Percentiles rank a stretch among this genome's conserved stretches.
Conservation (phyloP, 108 stramenopile genomes). For the Nitzschia inconspicua region DNA sequence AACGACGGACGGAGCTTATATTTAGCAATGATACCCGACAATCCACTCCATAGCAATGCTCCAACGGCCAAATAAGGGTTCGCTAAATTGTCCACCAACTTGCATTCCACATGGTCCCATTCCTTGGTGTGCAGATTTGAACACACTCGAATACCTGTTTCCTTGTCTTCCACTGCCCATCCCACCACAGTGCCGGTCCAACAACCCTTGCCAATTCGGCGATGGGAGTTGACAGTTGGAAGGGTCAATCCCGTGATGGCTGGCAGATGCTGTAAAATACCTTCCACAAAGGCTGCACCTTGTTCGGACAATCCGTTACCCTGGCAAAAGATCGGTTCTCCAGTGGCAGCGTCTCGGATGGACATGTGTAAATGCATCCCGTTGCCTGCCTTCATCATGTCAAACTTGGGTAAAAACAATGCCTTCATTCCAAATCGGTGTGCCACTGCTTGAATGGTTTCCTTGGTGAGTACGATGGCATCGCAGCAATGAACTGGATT, state of each 20-base stretch:
- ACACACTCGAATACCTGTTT: conserved; percentile 67
- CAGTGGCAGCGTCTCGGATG: conserved; percentile 30
- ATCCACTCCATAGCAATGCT: conserved; percentile 53
- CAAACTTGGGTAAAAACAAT: conserved; percentile 72
- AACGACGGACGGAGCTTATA: conserved; percentile 41
- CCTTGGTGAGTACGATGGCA: conserved; percentile 56
- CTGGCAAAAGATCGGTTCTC: conserved; percentile 31
- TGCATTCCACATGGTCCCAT: conserved; percentile 70
- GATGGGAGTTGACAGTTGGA: conserved; percentile 72
- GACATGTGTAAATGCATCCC: conserved; percentile 80
- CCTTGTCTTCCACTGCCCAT: conserved; percentile 82
- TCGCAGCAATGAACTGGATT: conserved; percentile 65
- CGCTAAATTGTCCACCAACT: conserved; percentile 61
- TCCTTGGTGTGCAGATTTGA: conserved; percentile 29
- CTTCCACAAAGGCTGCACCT: conserved; percentile 73
- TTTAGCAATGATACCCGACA: conserved; percentile 52
- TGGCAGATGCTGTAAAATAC: conserved; percentile 63
- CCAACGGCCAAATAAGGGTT: conserved; percentile 75
- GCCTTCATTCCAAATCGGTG: conserved; percentile 45
- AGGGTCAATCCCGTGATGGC: conserved; percentile 63
- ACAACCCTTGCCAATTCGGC: conserved; percentile 73
- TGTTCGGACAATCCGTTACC: conserved; percentile 23
- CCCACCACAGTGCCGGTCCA: conserved; percentile 71
- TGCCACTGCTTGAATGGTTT: conserved; percentile 67
- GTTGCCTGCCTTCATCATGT: conserved; percentile 59